phyloP scores from a whole-genome alignment of 306 rosid genomes.

The Vicia faba region DNA sequence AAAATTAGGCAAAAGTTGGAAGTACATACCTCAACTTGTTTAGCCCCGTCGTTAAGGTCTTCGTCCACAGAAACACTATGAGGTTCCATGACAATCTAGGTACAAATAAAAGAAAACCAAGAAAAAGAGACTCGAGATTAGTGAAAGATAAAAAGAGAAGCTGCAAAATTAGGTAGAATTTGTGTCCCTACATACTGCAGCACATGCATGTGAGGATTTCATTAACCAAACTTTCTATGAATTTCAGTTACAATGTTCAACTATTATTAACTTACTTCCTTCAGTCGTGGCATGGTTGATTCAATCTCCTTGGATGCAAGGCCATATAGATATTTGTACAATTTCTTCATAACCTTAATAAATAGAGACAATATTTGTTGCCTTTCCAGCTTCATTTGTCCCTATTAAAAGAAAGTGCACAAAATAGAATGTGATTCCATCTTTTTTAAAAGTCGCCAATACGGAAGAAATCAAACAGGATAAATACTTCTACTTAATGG shows the following conservation, averaged over 20 bases:
- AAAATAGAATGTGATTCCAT: constrained; percentile 31
- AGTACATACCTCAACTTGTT: constrained; percentile 67
- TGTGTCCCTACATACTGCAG: not conserved
- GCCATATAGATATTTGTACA: constrained; percentile 59
- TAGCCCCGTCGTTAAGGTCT: constrained; percentile 79
- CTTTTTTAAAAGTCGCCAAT: constrained; percentile 14
- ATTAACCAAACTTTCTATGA: constrained; percentile 17
- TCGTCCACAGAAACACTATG: constrained; percentile 73
- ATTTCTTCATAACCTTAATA: constrained; percentile 80
- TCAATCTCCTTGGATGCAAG: constrained; percentile 72
- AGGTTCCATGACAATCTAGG: constrained; percentile 75
- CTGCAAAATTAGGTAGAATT: constrained; percentile 13
- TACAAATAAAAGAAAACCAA: constrained; percentile 11
- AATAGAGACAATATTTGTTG: constrained; percentile 79
- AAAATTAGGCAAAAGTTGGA: constrained; percentile 4
- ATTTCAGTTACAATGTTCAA: not conserved
- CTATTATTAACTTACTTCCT: constrained; percentile 58
- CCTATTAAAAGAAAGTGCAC: constrained; percentile 48
- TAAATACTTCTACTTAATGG: constrained; percentile 6
- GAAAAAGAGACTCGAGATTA: constrained; percentile 17
- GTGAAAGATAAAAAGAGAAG: not conserved
- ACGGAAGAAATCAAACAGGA: constrained; percentile 13
- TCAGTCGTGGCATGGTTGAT: constrained; percentile 75
- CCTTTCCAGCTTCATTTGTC: constrained; percentile 70
- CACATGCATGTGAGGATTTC: constrained; percentile 10